Evolutionary conservation across 768 basidiomycete species (phyloP), one percentile per base, ranked within the genome.

Genomic region (Rhizopogon rudus): DNA sequence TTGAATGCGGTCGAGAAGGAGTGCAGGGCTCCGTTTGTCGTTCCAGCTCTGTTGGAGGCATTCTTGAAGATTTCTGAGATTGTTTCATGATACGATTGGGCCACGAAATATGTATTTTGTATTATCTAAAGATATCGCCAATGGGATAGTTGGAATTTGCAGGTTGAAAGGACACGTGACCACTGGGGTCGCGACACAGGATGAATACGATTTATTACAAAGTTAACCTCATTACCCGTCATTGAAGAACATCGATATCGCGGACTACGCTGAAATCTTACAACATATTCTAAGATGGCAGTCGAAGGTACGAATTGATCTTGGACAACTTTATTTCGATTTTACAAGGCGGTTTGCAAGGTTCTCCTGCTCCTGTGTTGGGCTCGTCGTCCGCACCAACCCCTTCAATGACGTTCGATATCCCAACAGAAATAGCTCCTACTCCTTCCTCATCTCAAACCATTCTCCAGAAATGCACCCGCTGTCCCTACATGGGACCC

Each of bases 11-110:
- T 85, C 17, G 68, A 76, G 56, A 67, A 74, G 44, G 83, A 86
- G 63, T 75, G 76, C 51, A 69, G 65, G 51, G 64, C 71, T 53
- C 83, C 83, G 14, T 86, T 85, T 57, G 69, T 84, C 40, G 81
- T 82, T 5, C 82, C 81, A 16, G 79, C 77, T 10, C 63, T 86
- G 59, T 65, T 83, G 56, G 78, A 80, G 9, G 79, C 81, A 12
- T 83, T 84, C 52, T 54, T 79, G 16, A 65, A 65, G 25, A 71
- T 85, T 46, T 79, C 81, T 17, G 75, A 75, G 53, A 59, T 33
- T 33, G 2, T 33, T 25, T 33, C 8, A 33, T 33, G 3, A 33
- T 33, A 33, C 9, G 22, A 25, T 5, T 25, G 4, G 25, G 4
- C 31, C 9, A 9, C 6, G 10, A 0, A 33, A 33, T 10, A 33